A percentile compares a stretch with the other conserved stretches of the same genome.
These are phyloP conservation scores for Fusarium luffae DNA, from an alignment of 2,329 filamentous ascomycete species.

Conservation along the genomic window DNA sequence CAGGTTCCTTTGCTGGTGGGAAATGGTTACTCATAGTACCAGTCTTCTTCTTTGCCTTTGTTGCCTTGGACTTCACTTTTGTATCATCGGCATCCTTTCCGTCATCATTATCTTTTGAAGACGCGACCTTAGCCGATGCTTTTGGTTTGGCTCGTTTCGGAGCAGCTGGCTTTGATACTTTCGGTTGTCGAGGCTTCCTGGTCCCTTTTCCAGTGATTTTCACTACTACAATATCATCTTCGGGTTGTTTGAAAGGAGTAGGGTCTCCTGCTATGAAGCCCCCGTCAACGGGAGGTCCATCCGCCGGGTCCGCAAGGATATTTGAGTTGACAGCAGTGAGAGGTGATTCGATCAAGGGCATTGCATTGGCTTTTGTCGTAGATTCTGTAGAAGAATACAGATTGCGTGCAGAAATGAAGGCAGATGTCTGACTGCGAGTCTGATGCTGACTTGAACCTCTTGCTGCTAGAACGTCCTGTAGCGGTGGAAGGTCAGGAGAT, in stretches of 20 bases:
- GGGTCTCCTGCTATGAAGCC: conserved; percentile 3
- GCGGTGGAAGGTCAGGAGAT: conserved; percentile 64
- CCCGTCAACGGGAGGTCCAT: not conserved
- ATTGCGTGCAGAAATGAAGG: conserved; percentile 57
- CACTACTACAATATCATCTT: conserved; percentile 40
- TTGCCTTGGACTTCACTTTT: conserved; percentile 49
- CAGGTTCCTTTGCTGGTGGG: conserved; percentile 28
- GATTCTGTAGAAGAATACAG: conserved; percentile 51
- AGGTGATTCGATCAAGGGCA: not conserved
- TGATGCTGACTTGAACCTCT: conserved; percentile 49
- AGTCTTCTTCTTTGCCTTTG: conserved; percentile 23
- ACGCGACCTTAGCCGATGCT: not conserved
- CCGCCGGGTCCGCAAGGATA: not conserved
- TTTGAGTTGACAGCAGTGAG: not conserved
- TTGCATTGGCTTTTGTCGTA: conserved; percentile 9
- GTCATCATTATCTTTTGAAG: conserved; percentile 2
- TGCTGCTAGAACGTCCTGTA: conserved; percentile 59
- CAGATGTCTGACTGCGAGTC: conserved; percentile 49
- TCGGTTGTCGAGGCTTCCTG: conserved; percentile 35
- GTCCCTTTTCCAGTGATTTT: conserved; percentile 34
- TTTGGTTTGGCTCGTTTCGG: conserved; percentile 19
- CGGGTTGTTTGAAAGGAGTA: not conserved
- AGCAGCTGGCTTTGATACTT: conserved; percentile 27
- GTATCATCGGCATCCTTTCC: conserved; percentile 48
- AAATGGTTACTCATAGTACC: conserved; percentile 53